Evolutionary conservation across 371 early-diverging fungal species (phyloP).

Genomic region (Encephalitozoon cuniculi): DNA sequence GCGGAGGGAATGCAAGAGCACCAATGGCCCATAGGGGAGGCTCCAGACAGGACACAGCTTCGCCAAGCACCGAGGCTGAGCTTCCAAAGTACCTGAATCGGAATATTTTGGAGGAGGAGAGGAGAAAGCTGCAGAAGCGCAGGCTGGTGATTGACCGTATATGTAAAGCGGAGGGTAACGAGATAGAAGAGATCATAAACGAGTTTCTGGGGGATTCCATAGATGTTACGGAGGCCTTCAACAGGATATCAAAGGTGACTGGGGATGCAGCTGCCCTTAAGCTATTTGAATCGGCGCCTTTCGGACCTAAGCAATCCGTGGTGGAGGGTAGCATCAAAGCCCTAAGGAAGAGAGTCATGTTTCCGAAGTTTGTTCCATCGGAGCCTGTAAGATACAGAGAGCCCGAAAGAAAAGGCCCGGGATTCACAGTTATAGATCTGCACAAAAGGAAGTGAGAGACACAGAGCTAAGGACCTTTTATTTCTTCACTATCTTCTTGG

Average conservation of each 20-base stretch:
- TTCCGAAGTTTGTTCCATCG: slow-evolving; percentile 43
- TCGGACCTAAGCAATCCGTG: slow-evolving; percentile 29
- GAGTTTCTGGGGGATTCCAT: slow-evolving; percentile 18
- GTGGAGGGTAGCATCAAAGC: slow-evolving; percentile 31
- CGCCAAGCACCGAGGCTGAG: neutral
- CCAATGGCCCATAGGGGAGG: neutral
- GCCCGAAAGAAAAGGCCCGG: neutral
- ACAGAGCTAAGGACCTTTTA: neutral
- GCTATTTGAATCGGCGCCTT: slow-evolving; percentile 39
- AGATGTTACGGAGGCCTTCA: neutral
- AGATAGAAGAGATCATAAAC: slow-evolving; percentile 24
- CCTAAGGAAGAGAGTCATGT: slow-evolving; percentile 45
- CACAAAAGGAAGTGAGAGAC: neutral
- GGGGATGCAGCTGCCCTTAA: slow-evolving; percentile 31
- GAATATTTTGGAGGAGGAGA: slow-evolving; percentile 16
- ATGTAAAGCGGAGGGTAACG: slow-evolving; percentile 17
- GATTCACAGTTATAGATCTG: slow-evolving; percentile 35
- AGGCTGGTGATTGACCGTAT: slow-evolving; percentile 13
- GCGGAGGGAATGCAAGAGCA: neutral
- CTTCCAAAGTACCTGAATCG: slow-evolving; percentile 51
- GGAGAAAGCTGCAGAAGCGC: slow-evolving; percentile 11
- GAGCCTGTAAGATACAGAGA: neutral
- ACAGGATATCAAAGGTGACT: slow-evolving; percentile 13
- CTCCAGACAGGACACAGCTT: neutral
- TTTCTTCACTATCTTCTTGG: slow-evolving; percentile 50